Conservation (phyloP, 2,329 filamentous ascomycete genomes). For the Mycosphaerella arachidis region DNA sequence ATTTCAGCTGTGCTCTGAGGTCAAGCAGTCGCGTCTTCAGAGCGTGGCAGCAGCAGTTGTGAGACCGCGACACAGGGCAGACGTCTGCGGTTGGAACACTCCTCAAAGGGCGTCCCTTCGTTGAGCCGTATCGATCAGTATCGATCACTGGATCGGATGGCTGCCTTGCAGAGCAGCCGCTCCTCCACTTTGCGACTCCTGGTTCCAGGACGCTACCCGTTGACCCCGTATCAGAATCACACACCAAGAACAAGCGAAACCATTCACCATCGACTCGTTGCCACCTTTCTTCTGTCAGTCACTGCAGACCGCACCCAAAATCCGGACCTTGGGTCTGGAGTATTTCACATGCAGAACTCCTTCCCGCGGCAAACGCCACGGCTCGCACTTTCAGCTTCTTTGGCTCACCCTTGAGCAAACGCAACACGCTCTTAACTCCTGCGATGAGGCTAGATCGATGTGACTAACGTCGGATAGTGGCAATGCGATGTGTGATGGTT, state of each 20-base stretch:
- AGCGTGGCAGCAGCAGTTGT: too few species aligned
- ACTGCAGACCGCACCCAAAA: background rate
- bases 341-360: background rate
- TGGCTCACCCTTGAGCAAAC: slow-evolving; percentile 10
- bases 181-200: background rate
- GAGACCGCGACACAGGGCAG: too few species aligned
- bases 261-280: background rate
- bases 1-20: too few species aligned
- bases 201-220: background rate
- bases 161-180: background rate
- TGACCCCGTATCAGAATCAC: slow-evolving; percentile 2
- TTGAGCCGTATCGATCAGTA: too few species aligned
- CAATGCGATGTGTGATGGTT: slow-evolving; percentile 3
- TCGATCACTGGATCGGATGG: background rate
- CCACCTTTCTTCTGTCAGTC: background rate
- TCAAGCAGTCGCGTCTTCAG: too few species aligned
- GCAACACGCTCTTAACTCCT: background rate
- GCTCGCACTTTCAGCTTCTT: slow-evolving; percentile 5
- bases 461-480: background rate
- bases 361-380: slow-evolving; percentile 9
- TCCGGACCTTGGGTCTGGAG: background rate
- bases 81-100: too few species aligned
- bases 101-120: too few species aligned
- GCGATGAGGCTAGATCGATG: background rate
- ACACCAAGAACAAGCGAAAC: background rate